These are phyloP conservation scores for Fusarium chaquense DNA, from an alignment of 2,329 filamentous ascomycete species.

Conservation along the genomic window DNA sequence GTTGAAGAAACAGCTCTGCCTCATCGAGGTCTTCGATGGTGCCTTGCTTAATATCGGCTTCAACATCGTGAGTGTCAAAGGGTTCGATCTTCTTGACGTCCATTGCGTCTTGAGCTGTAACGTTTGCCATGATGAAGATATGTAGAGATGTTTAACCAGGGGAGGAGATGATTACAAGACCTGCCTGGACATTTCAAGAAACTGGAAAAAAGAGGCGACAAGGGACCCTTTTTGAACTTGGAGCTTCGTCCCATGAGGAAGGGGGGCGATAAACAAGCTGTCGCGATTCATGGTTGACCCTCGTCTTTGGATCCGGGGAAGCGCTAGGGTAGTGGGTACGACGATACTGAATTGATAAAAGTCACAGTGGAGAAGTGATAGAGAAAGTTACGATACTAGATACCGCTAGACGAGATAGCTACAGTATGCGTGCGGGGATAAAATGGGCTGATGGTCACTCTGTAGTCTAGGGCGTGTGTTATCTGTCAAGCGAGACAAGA, in stretches of 20 bases:
- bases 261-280: conserved; percentile 16
- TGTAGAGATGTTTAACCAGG: not conserved
- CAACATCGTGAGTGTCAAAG: conserved; percentile 38
- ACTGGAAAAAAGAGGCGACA: conserved; percentile 2
- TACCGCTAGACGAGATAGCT: conserved; percentile 33
- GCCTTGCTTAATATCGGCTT: conserved; percentile 45
- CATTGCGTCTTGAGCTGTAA: conserved; percentile 35
- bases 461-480: not conserved
- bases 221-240: conserved; percentile 35
- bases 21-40: conserved; percentile 45
- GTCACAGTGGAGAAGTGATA: conserved; percentile 19
- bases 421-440: conserved; percentile 23
- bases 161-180: not conserved
- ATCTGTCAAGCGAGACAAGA: conserved; percentile 24
- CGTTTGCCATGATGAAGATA: conserved; percentile 30
- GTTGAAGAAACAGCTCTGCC: conserved; percentile 45
- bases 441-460: conserved; percentile 11
- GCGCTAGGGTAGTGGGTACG: conserved; percentile 17
- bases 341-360: conserved; percentile 19
- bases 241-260: not conserved
- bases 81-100: conserved; percentile 41
- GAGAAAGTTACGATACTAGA: conserved; percentile 20
- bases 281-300: conserved; percentile 30
- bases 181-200: not conserved
- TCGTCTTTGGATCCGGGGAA: conserved; percentile 39